Percentiles rank a stretch among this genome's conserved stretches.
Conservation (phyloP, 306 rosid genomes). For the Begonia masoniana region DNA sequence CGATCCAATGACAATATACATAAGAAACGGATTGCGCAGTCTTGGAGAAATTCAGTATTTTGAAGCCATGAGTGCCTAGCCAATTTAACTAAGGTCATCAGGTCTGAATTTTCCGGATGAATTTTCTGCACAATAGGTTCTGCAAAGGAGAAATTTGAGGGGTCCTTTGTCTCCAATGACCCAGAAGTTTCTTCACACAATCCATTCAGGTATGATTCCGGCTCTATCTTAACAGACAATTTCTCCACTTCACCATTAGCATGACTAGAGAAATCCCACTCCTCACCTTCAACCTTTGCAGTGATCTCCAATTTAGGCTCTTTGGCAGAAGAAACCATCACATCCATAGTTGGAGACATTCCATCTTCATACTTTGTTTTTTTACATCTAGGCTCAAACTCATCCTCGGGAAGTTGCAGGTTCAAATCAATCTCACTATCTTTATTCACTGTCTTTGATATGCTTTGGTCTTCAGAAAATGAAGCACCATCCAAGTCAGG, state of each 20-base stretch:
- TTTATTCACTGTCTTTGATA: conserved; percentile 40
- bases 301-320: conserved; percentile 29
- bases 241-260: conserved; percentile 32
- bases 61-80: conserved; percentile 82
- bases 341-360: conserved; percentile 29
- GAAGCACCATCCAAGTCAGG: conserved; percentile 33
- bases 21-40: conserved; percentile 78
- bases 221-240: conserved; percentile 33
- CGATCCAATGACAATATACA: conserved; percentile 88
- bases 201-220: conserved; percentile 27
- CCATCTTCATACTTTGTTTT: conserved; percentile 57
- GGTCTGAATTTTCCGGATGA: conserved; percentile 50
- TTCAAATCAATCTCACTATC: conserved; percentile 80
- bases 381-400: conserved; percentile 39
- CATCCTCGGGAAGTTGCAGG: conserved; percentile 44
- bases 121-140: conserved; percentile 24
- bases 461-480: conserved; percentile 35
- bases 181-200: conserved; percentile 17
- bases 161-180: conserved; percentile 23
- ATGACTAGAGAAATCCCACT: conserved; percentile 25
- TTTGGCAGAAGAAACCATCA: conserved; percentile 27
- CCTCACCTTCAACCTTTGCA: conserved; percentile 31
- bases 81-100: conserved; percentile 59
- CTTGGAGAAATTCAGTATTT: conserved; percentile 85
- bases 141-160: conserved; percentile 26